Percentiles rank a stretch among this genome's conserved stretches.
phyloP scores from a whole-genome alignment of 1,284 basidiomycete genomes.

The Salmacisia buchloeana region DNA sequence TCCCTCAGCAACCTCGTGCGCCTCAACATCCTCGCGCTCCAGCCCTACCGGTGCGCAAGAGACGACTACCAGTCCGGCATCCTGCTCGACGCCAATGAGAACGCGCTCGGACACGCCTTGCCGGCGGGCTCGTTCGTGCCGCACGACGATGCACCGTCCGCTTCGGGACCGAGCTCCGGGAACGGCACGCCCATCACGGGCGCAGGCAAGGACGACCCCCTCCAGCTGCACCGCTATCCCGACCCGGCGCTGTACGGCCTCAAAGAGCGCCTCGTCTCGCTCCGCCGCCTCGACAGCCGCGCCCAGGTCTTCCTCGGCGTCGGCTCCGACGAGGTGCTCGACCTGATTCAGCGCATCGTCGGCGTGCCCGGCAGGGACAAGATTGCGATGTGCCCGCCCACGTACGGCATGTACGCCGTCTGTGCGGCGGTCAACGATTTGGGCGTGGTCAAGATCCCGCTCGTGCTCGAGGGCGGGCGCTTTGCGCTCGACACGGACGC shows the following conservation, averaged over 20 bases:
- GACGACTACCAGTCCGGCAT: conserved; percentile 92
- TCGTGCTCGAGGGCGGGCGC: conserved; percentile 67
- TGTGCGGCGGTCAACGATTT: conserved; percentile 94
- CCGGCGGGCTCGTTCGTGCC: conserved; percentile 45
- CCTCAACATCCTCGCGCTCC: conserved; percentile 80
- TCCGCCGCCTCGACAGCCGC: conserved; percentile 52
- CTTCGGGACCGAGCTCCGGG: conserved; percentile 13
- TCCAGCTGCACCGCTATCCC: conserved; percentile 75
- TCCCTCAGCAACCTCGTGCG: conserved; percentile 60
- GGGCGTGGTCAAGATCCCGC: conserved; percentile 70
- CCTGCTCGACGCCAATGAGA: conserved; percentile 97
- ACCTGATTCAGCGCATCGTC: conserved; percentile 83
- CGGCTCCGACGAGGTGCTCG: conserved; percentile 94
- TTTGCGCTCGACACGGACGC: conserved; percentile 74
- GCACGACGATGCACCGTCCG: conserved; percentile 15
- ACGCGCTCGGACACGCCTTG: conserved; percentile 84
- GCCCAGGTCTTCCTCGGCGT: conserved; percentile 82
- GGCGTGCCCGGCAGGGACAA: conserved; percentile 76
- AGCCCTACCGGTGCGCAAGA: conserved; percentile 90
- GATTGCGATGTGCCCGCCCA: conserved; percentile 67
- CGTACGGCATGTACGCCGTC: conserved; percentile 96
- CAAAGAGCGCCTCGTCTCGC: conserved; percentile 67
- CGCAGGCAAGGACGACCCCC: conserved; percentile 33
- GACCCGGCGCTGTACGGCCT: conserved; percentile 75
- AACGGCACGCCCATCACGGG: conserved; percentile 13